Percentiles rank a stretch among this genome's conserved stretches.
Conservation (phyloP, 352 stramenopile genomes). For the Phytophthora crassamura region DNA sequence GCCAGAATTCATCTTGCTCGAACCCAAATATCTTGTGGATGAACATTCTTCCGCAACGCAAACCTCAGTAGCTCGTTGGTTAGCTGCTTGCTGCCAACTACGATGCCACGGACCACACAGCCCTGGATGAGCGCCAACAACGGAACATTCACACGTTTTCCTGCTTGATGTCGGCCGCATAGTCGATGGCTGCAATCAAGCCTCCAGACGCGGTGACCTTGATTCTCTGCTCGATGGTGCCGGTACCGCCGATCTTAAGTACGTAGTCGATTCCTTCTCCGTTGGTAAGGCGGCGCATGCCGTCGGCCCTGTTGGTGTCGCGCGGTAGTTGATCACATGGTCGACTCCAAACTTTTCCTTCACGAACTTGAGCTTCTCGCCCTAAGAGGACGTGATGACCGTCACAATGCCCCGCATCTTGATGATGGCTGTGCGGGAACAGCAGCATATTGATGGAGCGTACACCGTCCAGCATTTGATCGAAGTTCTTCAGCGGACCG, state of each 20-base stretch:
- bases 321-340: constrained; percentile 39
- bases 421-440: no score
- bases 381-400: constrained; percentile 31
- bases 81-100: constrained; percentile 32
- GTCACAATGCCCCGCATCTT: no score
- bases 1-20: constrained; percentile 9
- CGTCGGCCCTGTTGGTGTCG: constrained; percentile 31
- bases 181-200: constrained; percentile 30
- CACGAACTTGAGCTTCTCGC: constrained; percentile 31
- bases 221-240: constrained; percentile 39
- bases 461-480: no score
- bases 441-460: no score
- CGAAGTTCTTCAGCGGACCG: no score
- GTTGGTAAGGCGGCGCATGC: constrained; percentile 23
- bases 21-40: constrained; percentile 40
- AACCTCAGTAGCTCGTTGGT: constrained; percentile 30
- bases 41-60: constrained; percentile 25
- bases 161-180: constrained; percentile 16
- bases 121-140: constrained; percentile 21
- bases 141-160: constrained; percentile 33
- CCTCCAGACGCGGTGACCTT: constrained; percentile 22
- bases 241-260: constrained; percentile 34
- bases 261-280: constrained; percentile 33
- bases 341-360: constrained; percentile 29
- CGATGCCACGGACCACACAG: constrained; percentile 28